phyloP scores from a whole-genome alignment of 2,329 filamentous ascomycete genomes.

The Camillea tinctor region DNA sequence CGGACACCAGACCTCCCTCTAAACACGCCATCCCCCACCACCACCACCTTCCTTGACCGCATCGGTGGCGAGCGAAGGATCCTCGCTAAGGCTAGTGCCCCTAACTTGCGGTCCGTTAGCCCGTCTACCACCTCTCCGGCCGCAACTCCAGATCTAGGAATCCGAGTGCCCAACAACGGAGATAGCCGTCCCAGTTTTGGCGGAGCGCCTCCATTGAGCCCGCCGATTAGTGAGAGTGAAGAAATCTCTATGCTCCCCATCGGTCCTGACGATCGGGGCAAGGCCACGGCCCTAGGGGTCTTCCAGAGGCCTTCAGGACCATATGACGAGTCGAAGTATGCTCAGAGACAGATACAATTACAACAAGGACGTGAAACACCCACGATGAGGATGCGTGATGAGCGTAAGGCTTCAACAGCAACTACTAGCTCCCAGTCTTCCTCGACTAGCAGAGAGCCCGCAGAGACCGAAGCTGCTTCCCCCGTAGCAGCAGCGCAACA shows the following conservation, averaged over 20 bases:
- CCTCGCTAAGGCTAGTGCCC: conserved; percentile 61
- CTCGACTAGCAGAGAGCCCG: conserved; percentile 37
- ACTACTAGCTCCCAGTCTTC: conserved; percentile 48
- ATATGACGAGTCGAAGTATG: conserved; percentile 83
- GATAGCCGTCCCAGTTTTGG: conserved; percentile 40
- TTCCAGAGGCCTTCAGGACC: conserved; percentile 67
- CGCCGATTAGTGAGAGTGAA: conserved; percentile 69
- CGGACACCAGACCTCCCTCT: conserved; percentile 50
- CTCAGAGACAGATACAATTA: conserved; percentile 77
- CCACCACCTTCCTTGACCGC: conserved; percentile 44
- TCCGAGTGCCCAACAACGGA: conserved; percentile 32
- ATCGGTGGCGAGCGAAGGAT: conserved; percentile 45
- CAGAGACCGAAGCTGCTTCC: conserved; percentile 30
- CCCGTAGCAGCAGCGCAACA: conserved; percentile 29
- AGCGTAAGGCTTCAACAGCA: conserved; percentile 42
- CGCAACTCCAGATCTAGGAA: conserved; percentile 35
- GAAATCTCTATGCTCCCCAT: conserved; percentile 65
- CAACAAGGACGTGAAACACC: conserved; percentile 71
- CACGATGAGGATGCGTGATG: conserved; percentile 43
- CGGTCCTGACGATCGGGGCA: conserved; percentile 67
- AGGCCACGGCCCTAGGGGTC: conserved; percentile 34
- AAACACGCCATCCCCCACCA: conserved; percentile 46
- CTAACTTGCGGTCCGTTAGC: conserved; percentile 63
- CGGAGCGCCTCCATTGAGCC: conserved; percentile 57
- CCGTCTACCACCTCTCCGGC: conserved; percentile 43